A percentile compares a stretch with the other conserved stretches of the same genome.
phyloP scores from a whole-genome alignment of 805 yeast species.

The Millerozyma miso region DNA sequence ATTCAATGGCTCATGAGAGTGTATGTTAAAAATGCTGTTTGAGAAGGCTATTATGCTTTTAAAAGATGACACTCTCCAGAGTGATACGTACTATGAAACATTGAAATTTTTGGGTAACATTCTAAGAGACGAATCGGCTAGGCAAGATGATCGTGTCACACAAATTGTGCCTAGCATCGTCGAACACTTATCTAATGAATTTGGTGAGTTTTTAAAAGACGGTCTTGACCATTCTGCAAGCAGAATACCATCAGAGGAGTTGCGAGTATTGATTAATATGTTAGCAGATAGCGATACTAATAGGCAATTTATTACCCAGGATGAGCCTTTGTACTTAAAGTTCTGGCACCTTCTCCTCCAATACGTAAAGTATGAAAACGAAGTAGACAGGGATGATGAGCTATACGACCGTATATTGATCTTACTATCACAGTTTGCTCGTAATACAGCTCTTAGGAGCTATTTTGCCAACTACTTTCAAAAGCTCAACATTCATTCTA shows the following conservation, averaged over 20 bases:
- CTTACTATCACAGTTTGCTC: slow-evolving; percentile 4
- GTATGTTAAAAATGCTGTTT: not conserved
- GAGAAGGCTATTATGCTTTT: not conserved
- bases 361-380: slow-evolving; percentile 8
- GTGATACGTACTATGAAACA: not conserved
- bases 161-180: slow-evolving; percentile 6
- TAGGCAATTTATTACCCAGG: slow-evolving; percentile 10
- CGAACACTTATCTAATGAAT: slow-evolving; percentile 3
- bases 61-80: not conserved
- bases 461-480: not conserved
- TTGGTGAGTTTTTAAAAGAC: not conserved
- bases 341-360: slow-evolving; percentile 16
- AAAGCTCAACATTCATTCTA: not conserved
- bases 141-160: slow-evolving; percentile 10
- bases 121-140: slow-evolving; percentile 17
- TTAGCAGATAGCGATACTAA: slow-evolving; percentile 31
- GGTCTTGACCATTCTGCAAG: not conserved
- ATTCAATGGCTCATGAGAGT: too few species aligned
- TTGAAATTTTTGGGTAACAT: slow-evolving; percentile 14
- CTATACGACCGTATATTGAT: not conserved
- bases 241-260: slow-evolving; percentile 11
- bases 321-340: not conserved
- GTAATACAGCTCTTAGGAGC: not conserved
- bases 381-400: not conserved
- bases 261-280: slow-evolving; percentile 31